A percentile compares a stretch with the other conserved stretches of the same genome.
phyloP scores from a whole-genome alignment of 345 rosid genomes.

The Pistacia vera region DNA sequence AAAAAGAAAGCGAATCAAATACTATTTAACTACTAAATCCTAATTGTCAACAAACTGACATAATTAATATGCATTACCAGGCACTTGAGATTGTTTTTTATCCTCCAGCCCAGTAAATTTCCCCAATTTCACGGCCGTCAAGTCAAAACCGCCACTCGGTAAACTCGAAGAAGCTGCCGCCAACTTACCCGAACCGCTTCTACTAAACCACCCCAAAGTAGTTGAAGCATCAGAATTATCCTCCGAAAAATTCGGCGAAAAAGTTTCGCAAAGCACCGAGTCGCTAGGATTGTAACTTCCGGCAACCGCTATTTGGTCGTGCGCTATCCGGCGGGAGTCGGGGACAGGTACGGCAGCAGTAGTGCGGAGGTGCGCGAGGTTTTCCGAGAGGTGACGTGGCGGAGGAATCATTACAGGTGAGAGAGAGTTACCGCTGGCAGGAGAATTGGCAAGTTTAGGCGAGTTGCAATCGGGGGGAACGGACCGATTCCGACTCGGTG shows the following conservation, averaged over 20 bases:
- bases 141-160: slow-evolving; percentile 74
- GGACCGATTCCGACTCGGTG: slow-evolving; percentile 48
- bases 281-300: slow-evolving; percentile 73
- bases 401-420: slow-evolving; percentile 80
- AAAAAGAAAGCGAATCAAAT: neutral
- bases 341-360: slow-evolving; percentile 56
- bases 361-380: slow-evolving; percentile 48
- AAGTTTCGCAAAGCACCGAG: slow-evolving; percentile 54
- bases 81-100: slow-evolving; percentile 19
- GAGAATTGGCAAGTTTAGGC: slow-evolving; percentile 52
- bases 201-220: slow-evolving; percentile 49
- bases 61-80: slow-evolving; percentile 32
- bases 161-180: slow-evolving; percentile 52
- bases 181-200: slow-evolving; percentile 58
- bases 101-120: slow-evolving; percentile 13
- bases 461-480: slow-evolving; percentile 45
- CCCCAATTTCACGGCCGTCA: slow-evolving; percentile 44
- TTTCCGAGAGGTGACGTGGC: slow-evolving; percentile 64
- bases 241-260: slow-evolving; percentile 48
- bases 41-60: neutral
- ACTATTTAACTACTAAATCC: neutral
- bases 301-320: slow-evolving; percentile 28
- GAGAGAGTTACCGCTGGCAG: slow-evolving; percentile 47
- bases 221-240: slow-evolving; percentile 59
- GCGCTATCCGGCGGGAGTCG: slow-evolving; percentile 33